Base-by-base conservation (phyloP, 2,329 filamentous ascomycete species). In the Fusarium oxysporum region DNA sequence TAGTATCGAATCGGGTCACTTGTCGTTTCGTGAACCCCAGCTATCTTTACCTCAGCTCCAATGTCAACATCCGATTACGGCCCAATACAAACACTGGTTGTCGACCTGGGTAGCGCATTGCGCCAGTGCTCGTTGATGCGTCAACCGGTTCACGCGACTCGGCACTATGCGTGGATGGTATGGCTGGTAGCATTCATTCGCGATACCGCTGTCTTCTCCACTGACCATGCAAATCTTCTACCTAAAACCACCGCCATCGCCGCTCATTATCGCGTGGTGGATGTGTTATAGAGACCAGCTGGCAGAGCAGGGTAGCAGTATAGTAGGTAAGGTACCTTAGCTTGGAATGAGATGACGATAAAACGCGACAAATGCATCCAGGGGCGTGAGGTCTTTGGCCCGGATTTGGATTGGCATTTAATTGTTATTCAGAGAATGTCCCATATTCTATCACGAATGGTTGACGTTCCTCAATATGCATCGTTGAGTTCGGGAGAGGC, bases 121-220 rank as follows among this genome's bases (percentile, higher is more conserved):
- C 51, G 62, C 58, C 59, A 62, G 55, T 69, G 53, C 50, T 53
- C 48, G 71, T 76, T 76, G 73, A 66, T 77, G 70, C 58, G 71
- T 71, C 69, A 73, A 75, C 64, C 48, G 43, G 65, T 71, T 68
- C 71, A 60, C 57, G 71, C 59, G 65, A 57, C 45, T 67, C 59
- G 51, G 51, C 54, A 68, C 50, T 33, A 45, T 62, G 33, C 44
- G 32, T 59, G 35, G 25, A 53, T 48, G 40, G 38, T 28, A 54
- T 50, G 30, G 56, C 58, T 64, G 38, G 55, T 65, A 62, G 47
- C 62, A 71, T 76, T 17, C 33, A 28, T 40, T 54, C 65, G 57
- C 54, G 35, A 65, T 61, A 32, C 44, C 51, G 56, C 37, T 57
- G 56, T 23, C 48, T 63, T 73, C 65, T 70, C 74, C 74, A 76